Percentiles rank a stretch among this genome's conserved stretches.
phyloP scores from a whole-genome alignment of 805 yeast genomes.

The Wickerhamiella cacticola region DNA sequence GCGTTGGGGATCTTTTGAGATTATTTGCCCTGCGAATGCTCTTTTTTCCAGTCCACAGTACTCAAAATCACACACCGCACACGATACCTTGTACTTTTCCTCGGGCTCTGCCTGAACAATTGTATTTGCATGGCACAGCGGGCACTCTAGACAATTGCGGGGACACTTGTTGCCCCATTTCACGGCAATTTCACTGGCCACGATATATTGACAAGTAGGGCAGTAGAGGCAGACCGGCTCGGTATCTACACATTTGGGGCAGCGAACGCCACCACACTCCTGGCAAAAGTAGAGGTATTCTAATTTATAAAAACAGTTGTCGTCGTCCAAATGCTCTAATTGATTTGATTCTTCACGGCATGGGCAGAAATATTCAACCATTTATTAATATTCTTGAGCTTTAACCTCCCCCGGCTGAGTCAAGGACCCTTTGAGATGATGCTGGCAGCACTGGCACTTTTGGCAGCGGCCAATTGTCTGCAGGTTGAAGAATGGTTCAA shows the following conservation, averaged over 20 bases:
- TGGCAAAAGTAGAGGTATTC: slow-evolving; percentile 30
- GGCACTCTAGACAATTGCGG: slow-evolving; percentile 30
- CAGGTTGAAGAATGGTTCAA: slow-evolving; percentile 4
- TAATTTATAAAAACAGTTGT: slow-evolving; percentile 21
- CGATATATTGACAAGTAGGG: slow-evolving; percentile 29
- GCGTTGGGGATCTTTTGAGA: background rate
- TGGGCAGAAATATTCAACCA: slow-evolving; percentile 13
- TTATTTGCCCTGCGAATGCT: slow-evolving; percentile 13
- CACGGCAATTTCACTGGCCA: slow-evolving; percentile 23
- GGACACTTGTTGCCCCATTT: slow-evolving; percentile 24
- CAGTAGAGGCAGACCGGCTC: slow-evolving; percentile 30
- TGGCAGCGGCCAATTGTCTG: background rate
- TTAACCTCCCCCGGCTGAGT: background rate
- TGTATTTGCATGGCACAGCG: slow-evolving; percentile 24
- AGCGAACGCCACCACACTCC: slow-evolving; percentile 28
- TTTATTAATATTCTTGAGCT: background rate
- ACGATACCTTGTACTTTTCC: slow-evolving; percentile 16
- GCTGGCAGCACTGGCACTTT: slow-evolving; percentile 3
- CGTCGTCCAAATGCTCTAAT: slow-evolving; percentile 21
- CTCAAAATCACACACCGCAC: slow-evolving; percentile 23
- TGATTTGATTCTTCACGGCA: slow-evolving; percentile 13
- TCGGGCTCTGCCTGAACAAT: slow-evolving; percentile 9
- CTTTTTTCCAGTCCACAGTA: slow-evolving; percentile 15
- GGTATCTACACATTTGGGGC: slow-evolving; percentile 29
- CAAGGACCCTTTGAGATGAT: background rate